These are phyloP conservation scores for Plasmopara viticola DNA, from an alignment of 352 stramenopile species.

Conservation along the genomic window DNA sequence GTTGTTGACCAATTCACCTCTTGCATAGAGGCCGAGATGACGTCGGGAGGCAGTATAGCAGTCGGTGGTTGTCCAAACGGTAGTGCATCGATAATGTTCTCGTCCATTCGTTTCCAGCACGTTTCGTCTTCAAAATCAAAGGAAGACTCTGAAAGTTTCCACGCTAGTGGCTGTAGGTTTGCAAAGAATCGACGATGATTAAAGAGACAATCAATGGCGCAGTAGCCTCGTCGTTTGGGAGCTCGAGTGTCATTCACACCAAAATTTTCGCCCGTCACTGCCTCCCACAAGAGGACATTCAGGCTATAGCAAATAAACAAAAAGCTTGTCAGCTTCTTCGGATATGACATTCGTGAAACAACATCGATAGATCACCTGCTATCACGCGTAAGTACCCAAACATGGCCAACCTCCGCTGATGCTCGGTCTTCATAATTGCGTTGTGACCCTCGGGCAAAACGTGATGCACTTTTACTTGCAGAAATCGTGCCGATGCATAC, in stretches of 20 bases:
- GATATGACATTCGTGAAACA: neutral
- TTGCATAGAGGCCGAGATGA: constrained; percentile 17
- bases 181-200: constrained; percentile 67
- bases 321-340: neutral
- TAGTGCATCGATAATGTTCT: constrained; percentile 39
- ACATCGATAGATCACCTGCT: constrained; percentile 11
- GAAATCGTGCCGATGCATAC: constrained; percentile 81
- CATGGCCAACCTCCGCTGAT: constrained; percentile 46
- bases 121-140: constrained; percentile 58
- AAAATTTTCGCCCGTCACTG: constrained; percentile 58
- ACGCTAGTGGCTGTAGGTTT: constrained; percentile 58
- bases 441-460: constrained; percentile 14
- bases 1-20: constrained; percentile 46
- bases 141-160: constrained; percentile 34
- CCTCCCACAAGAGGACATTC: constrained; percentile 65
- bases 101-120: constrained; percentile 57
- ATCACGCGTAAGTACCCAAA: constrained; percentile 71
- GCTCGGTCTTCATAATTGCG: constrained; percentile 13
- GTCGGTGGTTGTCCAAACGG: constrained; percentile 26
- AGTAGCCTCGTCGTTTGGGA: constrained; percentile 38
- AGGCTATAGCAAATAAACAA: no score
- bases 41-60: constrained; percentile 28
- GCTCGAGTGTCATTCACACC: constrained; percentile 13
- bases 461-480: constrained; percentile 21
- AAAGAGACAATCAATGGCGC: constrained; percentile 80